These are phyloP conservation scores for Clitocybe nebularis DNA, from an alignment of 1,284 basidiomycete genomes.

Conservation along the genomic window DNA sequence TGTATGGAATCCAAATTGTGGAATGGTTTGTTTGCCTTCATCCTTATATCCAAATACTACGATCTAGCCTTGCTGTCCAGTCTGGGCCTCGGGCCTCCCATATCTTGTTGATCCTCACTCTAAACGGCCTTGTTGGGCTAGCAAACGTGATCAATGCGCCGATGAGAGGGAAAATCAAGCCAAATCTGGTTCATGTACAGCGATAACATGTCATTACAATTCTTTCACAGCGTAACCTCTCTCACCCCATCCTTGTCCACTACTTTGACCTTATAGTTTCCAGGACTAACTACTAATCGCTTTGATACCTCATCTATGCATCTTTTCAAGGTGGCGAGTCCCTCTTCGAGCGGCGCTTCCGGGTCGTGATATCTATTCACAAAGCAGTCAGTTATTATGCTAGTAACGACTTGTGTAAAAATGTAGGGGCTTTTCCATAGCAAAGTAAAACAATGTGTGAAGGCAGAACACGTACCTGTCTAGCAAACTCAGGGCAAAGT, in stretches of 20 bases:
- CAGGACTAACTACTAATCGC: conserved; percentile 80
- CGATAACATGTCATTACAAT: neutral
- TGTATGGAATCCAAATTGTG: neutral
- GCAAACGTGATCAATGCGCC: neutral
- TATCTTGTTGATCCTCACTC: neutral
- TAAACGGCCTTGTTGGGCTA: neutral
- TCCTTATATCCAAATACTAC: neutral
- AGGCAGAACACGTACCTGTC: conserved; percentile 64
- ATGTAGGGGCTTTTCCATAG: too few relatives aligned
- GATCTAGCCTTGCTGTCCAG: neutral
- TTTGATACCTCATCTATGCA: conserved; percentile 89
- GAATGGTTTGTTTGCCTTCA: neutral
- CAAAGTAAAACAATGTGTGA: too few relatives aligned
- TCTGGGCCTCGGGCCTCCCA: neutral
- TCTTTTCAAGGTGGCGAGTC: conserved; percentile 76
- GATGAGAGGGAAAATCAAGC: neutral
- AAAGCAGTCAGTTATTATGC: too few relatives aligned
- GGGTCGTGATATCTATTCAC: conserved; percentile 80
- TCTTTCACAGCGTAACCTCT: conserved; percentile 65
- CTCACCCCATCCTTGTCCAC: conserved; percentile 89
- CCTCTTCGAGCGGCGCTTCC: conserved; percentile 79
- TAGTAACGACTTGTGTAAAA: too few relatives aligned
- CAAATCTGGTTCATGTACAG: neutral
- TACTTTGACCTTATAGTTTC: conserved; percentile 84
- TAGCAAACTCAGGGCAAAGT: conserved; percentile 89